Conservation (phyloP, 352 stramenopile genomes). For the Pythium phragmiticola region DNA sequence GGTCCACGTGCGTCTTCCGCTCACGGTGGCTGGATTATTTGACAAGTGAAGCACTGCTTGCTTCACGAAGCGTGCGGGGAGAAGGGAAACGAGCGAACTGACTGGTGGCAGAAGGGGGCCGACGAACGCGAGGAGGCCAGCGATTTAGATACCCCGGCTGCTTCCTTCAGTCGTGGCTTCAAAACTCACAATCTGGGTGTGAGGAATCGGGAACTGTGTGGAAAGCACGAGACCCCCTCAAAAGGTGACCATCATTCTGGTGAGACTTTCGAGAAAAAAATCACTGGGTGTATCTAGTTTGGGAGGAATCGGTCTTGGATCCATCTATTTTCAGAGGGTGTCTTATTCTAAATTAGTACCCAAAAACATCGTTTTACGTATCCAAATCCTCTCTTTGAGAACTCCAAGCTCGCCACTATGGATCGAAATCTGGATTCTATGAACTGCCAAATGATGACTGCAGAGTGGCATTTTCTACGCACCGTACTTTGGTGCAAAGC, state of each 20-base stretch:
- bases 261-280: background rate
- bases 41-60: slow-evolving; percentile 18
- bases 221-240: background rate
- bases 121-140: slow-evolving; percentile 3
- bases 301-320: background rate
- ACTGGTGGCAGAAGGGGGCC: slow-evolving; percentile 1
- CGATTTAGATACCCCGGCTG: background rate
- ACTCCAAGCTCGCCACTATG: no score
- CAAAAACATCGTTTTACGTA: no score
- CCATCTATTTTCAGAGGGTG: slow-evolving; percentile 12
- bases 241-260: slow-evolving; percentile 5
- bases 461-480: slow-evolving; percentile 23
- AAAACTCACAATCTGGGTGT: background rate
- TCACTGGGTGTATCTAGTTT: no score
- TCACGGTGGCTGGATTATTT: slow-evolving; percentile 17
- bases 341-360: background rate
- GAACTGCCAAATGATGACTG: no score
- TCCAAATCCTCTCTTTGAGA: no score
- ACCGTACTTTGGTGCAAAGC: slow-evolving; percentile 75
- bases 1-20: slow-evolving; percentile 23
- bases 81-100: slow-evolving; percentile 8
- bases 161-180: slow-evolving; percentile 3
- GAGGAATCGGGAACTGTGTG: background rate
- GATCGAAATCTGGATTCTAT: no score
- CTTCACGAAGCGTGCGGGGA: slow-evolving; percentile 10